Evolutionary conservation across 179 eudicot genomes (phyloP).

Genomic region (Camellia oleifera): DNA sequence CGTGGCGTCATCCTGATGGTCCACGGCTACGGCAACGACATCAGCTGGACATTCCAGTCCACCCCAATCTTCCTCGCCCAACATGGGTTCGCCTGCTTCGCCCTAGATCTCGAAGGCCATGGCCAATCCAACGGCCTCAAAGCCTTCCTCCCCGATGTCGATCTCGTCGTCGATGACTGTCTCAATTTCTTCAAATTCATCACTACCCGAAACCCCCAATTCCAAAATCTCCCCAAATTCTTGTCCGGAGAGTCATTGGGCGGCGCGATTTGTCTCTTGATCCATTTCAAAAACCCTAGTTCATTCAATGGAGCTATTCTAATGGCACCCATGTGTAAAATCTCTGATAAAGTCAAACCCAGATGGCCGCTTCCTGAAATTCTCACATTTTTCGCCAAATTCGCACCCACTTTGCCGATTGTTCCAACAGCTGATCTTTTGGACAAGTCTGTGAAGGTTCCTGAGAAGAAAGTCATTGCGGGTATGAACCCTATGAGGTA

Average conservation of each 20-base stretch:
- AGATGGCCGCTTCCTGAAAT: slow-evolving; percentile 79
- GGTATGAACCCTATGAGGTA: slow-evolving; percentile 75
- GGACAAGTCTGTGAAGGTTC: slow-evolving; percentile 67
- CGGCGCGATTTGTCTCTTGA: slow-evolving; percentile 73
- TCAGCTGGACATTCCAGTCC: slow-evolving; percentile 87
- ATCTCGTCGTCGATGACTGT: slow-evolving; percentile 52
- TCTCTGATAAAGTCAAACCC: slow-evolving; percentile 68
- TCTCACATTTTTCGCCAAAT: slow-evolving; percentile 45
- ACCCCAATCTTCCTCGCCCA: slow-evolving; percentile 80
- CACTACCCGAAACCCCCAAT: slow-evolving; percentile 16
- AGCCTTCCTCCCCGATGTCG: slow-evolving; percentile 66
- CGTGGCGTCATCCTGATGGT: slow-evolving; percentile 83
- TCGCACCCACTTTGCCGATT: slow-evolving; percentile 67
- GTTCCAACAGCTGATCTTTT: slow-evolving; percentile 76
- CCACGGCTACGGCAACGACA: slow-evolving; percentile 95
- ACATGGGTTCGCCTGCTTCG: slow-evolving; percentile 77
- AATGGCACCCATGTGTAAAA: slow-evolving; percentile 87
- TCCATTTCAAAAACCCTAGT: slow-evolving; percentile 30
- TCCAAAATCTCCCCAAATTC: slow-evolving; percentile 37
- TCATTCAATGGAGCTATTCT: slow-evolving; percentile 60
- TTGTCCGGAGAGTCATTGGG: slow-evolving; percentile 91
- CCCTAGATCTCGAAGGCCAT: slow-evolving; percentile 79
- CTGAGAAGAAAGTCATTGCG: slow-evolving; percentile 56
- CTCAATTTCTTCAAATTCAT: slow-evolving; percentile 40
- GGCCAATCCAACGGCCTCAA: slow-evolving; percentile 73